phyloP scores from a whole-genome alignment of 169 alveolate species.

The Babesia ovata region DNA sequence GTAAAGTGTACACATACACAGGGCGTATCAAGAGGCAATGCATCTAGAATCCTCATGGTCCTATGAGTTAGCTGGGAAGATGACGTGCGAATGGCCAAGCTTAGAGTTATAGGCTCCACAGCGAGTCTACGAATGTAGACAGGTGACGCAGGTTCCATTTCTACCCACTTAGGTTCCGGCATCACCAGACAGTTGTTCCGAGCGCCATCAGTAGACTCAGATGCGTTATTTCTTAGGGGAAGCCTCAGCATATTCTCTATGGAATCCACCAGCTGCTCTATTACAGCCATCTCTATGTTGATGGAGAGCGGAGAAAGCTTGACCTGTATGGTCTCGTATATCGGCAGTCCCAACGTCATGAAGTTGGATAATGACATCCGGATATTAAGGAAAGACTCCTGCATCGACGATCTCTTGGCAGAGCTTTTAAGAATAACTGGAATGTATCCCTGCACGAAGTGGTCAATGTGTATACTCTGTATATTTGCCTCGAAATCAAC shows the following conservation, averaged over 20 bases:
- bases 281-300: conserved; percentile 85
- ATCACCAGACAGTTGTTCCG: conserved; percentile 62
- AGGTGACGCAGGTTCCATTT: conserved; percentile 76
- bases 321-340: conserved; percentile 77
- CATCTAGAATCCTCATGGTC: conserved; percentile 84
- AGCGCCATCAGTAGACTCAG: not conserved
- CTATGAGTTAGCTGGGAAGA: conserved; percentile 83
- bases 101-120: conserved; percentile 81
- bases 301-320: conserved; percentile 82
- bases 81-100: conserved; percentile 86
- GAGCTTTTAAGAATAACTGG: conserved; percentile 87
- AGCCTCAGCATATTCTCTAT: conserved; percentile 78
- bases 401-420: conserved; percentile 68
- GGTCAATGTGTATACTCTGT: conserved; percentile 83
- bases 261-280: conserved; percentile 84
- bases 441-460: conserved; percentile 86
- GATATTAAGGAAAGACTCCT: conserved; percentile 71
- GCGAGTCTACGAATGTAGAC: conserved; percentile 71
- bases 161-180: conserved; percentile 83
- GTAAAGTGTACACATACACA: conserved; percentile 85
- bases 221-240: conserved; percentile 39
- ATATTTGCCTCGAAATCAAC: conserved; percentile 64
- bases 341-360: conserved; percentile 65
- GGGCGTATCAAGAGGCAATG: conserved; percentile 91
- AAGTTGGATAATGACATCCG: conserved; percentile 35